Conservation (phyloP, 2,329 filamentous ascomycete genomes). For the Cucurbitaria berberidis region DNA sequence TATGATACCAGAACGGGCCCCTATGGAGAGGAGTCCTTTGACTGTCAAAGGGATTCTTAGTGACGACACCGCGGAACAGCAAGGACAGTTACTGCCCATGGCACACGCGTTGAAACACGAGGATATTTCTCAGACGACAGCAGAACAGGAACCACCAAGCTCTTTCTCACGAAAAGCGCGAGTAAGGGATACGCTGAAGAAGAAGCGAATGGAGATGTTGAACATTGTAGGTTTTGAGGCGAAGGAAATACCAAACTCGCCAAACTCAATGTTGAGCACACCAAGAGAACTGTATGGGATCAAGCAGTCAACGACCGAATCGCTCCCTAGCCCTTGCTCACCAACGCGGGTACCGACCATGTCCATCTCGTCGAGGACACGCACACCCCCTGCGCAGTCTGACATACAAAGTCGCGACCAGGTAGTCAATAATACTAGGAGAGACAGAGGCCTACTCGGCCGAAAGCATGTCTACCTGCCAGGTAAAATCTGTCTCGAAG, state of each 20-base stretch:
- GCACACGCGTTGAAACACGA: not conserved
- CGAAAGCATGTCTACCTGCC: slow-evolving; percentile 46
- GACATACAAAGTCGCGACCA: slow-evolving; percentile 16
- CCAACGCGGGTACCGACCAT: slow-evolving; percentile 16
- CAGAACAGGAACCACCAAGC: not conserved
- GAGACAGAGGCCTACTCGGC: slow-evolving; percentile 1
- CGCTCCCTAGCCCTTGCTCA: slow-evolving; percentile 12
- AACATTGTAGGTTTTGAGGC: slow-evolving; percentile 27
- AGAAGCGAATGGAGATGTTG: slow-evolving; percentile 28
- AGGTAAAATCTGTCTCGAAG: slow-evolving; percentile 51
- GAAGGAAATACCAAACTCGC: slow-evolving; percentile 27
- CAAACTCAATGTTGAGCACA: slow-evolving; percentile 37
- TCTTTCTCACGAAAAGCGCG: slow-evolving; percentile 28
- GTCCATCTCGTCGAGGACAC: slow-evolving; percentile 10
- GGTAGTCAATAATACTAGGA: not conserved
- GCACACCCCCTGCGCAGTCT: slow-evolving; percentile 12
- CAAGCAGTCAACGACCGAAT: slow-evolving; percentile 7
- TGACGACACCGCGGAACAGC: not conserved
- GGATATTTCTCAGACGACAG: not conserved
- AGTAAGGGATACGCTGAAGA: slow-evolving; percentile 28
- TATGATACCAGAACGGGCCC: slow-evolving; percentile 5
- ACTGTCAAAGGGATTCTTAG: not conserved
- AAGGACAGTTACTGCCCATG: not conserved
- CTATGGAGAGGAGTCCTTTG: slow-evolving; percentile 7
- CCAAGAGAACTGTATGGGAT: slow-evolving; percentile 38